phyloP scores from a whole-genome alignment of 1,284 basidiomycete genomes.

The Coriolopsis trogii region DNA sequence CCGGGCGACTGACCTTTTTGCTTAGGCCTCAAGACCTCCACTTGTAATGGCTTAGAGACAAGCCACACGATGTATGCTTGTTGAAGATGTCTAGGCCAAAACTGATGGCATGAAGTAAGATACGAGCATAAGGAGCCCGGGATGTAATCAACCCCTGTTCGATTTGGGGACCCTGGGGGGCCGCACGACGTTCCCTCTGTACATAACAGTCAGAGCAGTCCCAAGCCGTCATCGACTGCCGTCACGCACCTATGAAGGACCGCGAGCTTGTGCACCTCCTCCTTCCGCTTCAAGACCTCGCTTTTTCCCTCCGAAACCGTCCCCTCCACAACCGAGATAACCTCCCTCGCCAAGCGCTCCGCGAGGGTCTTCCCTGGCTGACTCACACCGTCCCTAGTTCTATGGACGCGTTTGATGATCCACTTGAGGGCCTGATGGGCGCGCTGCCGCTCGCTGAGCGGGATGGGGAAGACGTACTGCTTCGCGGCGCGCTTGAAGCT shows the following conservation, averaged over 20 bases:
- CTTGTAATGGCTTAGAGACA: too few relatives aligned
- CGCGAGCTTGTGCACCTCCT: constrained; percentile 67
- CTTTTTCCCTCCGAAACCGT: constrained; percentile 59
- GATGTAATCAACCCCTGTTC: constrained; percentile 9
- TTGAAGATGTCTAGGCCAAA: too few relatives aligned
- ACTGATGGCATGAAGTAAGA: too few relatives aligned
- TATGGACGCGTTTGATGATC: too few relatives aligned
- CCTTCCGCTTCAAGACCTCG: constrained; percentile 57
- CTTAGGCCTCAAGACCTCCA: too few relatives aligned
- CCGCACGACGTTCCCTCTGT: constrained; percentile 18
- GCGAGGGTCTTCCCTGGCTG: constrained; percentile 56
- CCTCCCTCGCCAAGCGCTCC: constrained; percentile 75
- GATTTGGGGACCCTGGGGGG: constrained; percentile 21
- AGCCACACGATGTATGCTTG: too few relatives aligned
- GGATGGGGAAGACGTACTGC: constrained; percentile 62
- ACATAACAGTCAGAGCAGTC: neutral
- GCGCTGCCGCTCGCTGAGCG: constrained; percentile 80
- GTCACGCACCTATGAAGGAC: constrained; percentile 80
- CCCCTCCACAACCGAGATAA: constrained; percentile 69
- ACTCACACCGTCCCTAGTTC: constrained; percentile 53
- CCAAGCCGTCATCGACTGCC: neutral
- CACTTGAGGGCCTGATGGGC: constrained; percentile 66
- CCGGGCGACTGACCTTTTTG: too few relatives aligned
- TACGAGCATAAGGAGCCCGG: too few relatives aligned
- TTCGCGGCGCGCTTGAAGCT: constrained; percentile 63